phyloP scores from a whole-genome alignment of 495 filamentous ascomycete species.

The Poronia punctata region DNA sequence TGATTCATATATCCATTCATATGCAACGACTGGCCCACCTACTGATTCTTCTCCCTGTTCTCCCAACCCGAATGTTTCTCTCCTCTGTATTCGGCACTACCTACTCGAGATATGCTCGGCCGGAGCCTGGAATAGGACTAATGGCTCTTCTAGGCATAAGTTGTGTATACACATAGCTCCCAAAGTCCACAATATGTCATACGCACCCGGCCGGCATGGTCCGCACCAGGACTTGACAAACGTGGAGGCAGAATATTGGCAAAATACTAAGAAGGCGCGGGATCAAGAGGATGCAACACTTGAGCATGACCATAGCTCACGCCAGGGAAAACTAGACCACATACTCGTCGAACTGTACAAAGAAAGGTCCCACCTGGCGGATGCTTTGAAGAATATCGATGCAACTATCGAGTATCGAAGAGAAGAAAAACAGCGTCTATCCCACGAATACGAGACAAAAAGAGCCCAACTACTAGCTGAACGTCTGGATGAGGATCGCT shows the following conservation, averaged over 20 bases:
- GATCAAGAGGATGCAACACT: constrained; percentile 13
- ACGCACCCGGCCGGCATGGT: constrained; percentile 11
- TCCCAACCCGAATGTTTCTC: no score
- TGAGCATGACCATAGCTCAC: constrained; percentile 9
- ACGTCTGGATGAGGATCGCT: constrained; percentile 16
- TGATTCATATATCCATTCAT: no score
- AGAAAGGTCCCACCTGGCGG: constrained; percentile 7
- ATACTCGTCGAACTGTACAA: constrained; percentile 15
- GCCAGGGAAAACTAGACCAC: constrained; percentile 13
- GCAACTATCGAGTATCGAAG: constrained; percentile 12
- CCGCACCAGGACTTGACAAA: constrained; percentile 15
- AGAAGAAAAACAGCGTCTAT: constrained; percentile 14
- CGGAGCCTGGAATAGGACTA: no score
- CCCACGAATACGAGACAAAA: constrained; percentile 13
- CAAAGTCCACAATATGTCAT: constrained; percentile 18
- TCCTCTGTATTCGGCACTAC: no score
- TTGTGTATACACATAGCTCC: no score
- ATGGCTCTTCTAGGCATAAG: no score
- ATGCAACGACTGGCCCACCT: no score
- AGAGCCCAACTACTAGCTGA: neutral
- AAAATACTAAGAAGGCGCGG: constrained; percentile 11
- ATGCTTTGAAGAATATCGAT: constrained; percentile 7
- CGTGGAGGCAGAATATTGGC: constrained; percentile 15
- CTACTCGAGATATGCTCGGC: no score
- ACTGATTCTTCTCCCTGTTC: no score